Conservation (phyloP, 1,139 yeast species). For the Hansenula lynferdii region DNA sequence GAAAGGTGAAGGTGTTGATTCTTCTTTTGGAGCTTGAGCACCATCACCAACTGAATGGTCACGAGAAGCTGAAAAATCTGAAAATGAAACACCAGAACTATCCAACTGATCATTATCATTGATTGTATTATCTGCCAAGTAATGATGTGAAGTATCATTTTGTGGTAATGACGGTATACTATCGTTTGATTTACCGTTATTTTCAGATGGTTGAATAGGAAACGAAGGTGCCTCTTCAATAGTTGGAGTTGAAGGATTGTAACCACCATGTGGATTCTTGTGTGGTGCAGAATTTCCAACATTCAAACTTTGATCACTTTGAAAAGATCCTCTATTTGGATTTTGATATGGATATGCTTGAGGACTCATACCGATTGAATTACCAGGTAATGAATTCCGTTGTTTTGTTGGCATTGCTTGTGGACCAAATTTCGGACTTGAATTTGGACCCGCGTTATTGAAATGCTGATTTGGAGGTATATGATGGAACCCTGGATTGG, state of each 20-base stretch:
- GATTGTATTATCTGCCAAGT: conserved; percentile 10
- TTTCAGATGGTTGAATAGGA: background rate
- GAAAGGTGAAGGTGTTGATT: conserved; percentile 11
- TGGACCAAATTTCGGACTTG: background rate
- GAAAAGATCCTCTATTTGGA: background rate
- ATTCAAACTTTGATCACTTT: background rate
- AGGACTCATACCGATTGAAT: background rate
- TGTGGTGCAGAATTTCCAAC: background rate
- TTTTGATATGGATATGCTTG: background rate
- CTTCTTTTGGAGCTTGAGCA: conserved; percentile 6
- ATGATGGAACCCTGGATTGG: conserved; percentile 2
- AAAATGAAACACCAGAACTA: background rate
- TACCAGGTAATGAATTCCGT: background rate
- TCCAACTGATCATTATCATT: conserved; percentile 5
- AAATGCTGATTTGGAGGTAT: background rate
- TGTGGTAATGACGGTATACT: background rate
- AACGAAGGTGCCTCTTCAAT: conserved; percentile 1
- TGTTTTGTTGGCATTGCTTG: background rate
- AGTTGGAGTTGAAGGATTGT: conserved; percentile 2
- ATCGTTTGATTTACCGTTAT: background rate
- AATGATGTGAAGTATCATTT: conserved; percentile 10
- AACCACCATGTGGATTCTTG: background rate
- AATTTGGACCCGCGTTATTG: background rate
- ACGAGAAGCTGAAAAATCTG: conserved; percentile 3
- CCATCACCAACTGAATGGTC: too few species aligned